Percentiles rank a stretch among this genome's conserved stretches.
These are phyloP conservation scores for Euphorbia lathyris DNA, from an alignment of 345 rosid genomes.

Conservation along the genomic window DNA sequence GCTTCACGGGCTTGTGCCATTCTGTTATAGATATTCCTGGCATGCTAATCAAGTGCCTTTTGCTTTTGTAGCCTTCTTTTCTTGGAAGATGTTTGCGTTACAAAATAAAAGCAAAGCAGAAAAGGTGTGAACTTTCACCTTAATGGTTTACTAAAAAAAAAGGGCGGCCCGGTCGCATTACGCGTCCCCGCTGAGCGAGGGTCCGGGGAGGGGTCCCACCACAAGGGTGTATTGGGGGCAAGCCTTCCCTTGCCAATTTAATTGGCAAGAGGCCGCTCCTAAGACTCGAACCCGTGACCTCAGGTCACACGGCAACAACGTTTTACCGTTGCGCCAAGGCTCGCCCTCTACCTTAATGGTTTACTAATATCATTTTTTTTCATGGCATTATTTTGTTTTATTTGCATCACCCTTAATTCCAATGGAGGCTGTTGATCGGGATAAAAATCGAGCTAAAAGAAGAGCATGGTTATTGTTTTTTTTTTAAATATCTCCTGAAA, in stretches of 20 bases:
- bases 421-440: background rate
- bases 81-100: slow-evolving; percentile 31
- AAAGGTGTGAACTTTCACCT: slow-evolving; percentile 13
- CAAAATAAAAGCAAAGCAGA: slow-evolving; percentile 14
- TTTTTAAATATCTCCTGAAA: background rate
- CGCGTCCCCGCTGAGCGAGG: no score
- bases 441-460: background rate
- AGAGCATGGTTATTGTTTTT: background rate
- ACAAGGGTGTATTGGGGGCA: no score
- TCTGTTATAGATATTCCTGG: background rate
- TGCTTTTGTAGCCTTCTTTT: slow-evolving; percentile 21
- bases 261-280: no score
- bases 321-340: no score
- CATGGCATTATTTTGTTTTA: background rate
- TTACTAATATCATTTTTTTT: background rate
- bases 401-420: background rate
- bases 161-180: no score
- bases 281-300: no score
- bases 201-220: no score
- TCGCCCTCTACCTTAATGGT: no score
- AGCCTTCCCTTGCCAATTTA: no score
- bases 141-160: no score
- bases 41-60: background rate
- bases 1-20: background rate
- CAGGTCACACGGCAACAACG: no score